These are phyloP conservation scores for Amanita muscaria DNA, from an alignment of 768 basidiomycete genomes.

Conservation along the genomic window DNA sequence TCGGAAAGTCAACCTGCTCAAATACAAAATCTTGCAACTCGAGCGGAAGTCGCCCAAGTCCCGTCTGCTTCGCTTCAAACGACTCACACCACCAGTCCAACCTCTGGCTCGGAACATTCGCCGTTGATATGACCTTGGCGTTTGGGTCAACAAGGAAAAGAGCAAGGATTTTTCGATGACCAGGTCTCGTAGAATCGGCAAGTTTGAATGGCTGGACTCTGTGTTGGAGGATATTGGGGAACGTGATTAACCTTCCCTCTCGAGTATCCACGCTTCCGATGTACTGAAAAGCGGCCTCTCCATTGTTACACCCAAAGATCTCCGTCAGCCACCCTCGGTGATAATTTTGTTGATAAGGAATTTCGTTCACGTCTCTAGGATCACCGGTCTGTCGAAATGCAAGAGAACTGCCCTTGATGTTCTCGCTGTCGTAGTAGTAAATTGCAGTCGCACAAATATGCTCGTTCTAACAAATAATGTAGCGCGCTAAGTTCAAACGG, in stretches of 20 bases:
- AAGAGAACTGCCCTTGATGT: conserved; percentile 21
- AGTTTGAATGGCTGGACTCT: conserved; percentile 23
- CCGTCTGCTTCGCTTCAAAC: conserved; percentile 2
- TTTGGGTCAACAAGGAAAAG: conserved; percentile 28
- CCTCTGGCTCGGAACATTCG: conserved; percentile 22
- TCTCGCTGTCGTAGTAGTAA: conserved; percentile 19
- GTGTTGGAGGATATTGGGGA: conserved; percentile 29
- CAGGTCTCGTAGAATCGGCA: conserved; percentile 22
- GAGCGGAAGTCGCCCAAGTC: conserved; percentile 13
- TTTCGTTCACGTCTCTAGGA: too few relatives aligned
- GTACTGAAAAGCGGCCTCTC: conserved; percentile 13
- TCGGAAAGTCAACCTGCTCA: conserved; percentile 15
- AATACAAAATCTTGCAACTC: conserved; percentile 16
- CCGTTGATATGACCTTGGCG: conserved; percentile 18
- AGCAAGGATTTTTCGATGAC: conserved; percentile 28
- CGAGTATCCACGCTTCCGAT: conserved; percentile 19
- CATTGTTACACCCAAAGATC: conserved; percentile 14
- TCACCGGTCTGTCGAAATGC: conserved; percentile 20
- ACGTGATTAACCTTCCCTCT: conserved; percentile 21
- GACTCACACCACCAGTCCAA: conserved; percentile 16
- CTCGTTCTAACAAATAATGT: conserved; percentile 15
- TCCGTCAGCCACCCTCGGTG: conserved; percentile 15
- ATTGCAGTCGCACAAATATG: conserved; percentile 19
- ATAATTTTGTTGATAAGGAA: conserved; percentile 12
- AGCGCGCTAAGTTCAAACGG: not conserved